Evolutionary conservation across 306 rosid genomes (phyloP).

Genomic region (Vigna nakashimae): DNA sequence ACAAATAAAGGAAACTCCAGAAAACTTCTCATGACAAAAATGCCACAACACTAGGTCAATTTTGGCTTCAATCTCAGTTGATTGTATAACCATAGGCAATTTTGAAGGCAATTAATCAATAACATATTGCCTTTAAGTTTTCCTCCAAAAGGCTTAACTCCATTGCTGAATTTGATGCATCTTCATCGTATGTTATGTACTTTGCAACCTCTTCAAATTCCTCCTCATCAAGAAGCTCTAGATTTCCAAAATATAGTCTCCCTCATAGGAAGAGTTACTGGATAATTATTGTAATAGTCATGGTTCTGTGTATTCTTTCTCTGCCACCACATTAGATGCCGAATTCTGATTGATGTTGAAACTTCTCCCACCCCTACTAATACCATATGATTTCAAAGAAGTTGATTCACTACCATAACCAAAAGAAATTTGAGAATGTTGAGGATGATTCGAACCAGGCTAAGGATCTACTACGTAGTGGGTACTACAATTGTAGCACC

Average conservation of each 20-base stretch:
- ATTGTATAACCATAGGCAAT: slow-evolving; percentile 46
- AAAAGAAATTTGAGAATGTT: slow-evolving; percentile 60
- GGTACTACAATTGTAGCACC: too few species aligned
- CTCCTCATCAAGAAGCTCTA: slow-evolving; percentile 70
- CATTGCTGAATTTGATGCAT: slow-evolving; percentile 48
- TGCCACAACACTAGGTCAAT: too few species aligned
- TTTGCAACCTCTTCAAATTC: slow-evolving; percentile 73
- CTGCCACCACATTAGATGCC: slow-evolving; percentile 37
- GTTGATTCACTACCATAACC: slow-evolving; percentile 72
- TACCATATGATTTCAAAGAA: slow-evolving; percentile 54
- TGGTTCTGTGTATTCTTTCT: slow-evolving; percentile 82
- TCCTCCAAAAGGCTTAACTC: slow-evolving; percentile 85
- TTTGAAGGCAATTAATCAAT: slow-evolving; percentile 66
- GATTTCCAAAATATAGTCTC: slow-evolving; percentile 83
- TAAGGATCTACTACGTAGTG: too few species aligned
- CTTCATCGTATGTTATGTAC: slow-evolving; percentile 60
- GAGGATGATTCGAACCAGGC: too few species aligned
- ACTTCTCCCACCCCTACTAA: slow-evolving; percentile 46
- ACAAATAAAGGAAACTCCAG: too few species aligned
- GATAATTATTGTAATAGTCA: slow-evolving; percentile 75
- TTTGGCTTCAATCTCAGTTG: too few species aligned
- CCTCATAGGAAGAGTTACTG: slow-evolving; percentile 75
- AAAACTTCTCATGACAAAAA: too few species aligned
- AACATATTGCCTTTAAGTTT: slow-evolving; percentile 62
- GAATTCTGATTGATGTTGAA: slow-evolving; percentile 44